A percentile compares a stretch with the other conserved stretches of the same genome.
Conservation (phyloP, 164 flowering plant species). For the Pachysandra terminalis region DNA sequence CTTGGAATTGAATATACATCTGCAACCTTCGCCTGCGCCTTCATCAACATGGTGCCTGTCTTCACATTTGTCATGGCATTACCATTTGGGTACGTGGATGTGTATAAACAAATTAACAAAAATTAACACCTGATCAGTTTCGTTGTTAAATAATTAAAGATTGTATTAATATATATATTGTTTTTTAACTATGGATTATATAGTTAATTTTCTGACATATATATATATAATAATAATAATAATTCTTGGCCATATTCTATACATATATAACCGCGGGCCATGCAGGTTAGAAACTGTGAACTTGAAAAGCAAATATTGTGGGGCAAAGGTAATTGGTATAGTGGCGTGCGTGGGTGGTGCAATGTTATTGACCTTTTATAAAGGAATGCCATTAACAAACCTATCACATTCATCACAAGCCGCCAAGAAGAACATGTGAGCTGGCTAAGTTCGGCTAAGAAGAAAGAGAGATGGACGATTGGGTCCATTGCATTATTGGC, state of each 20-base stretch:
- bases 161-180: too few species aligned
- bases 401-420: slow-evolving; percentile 16
- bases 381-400: slow-evolving; percentile 49
- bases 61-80: slow-evolving; percentile 72
- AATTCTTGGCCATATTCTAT: too few species aligned
- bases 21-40: slow-evolving; percentile 75
- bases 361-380: slow-evolving; percentile 59
- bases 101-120: too few species aligned
- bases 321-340: slow-evolving; percentile 66
- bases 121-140: too few species aligned
- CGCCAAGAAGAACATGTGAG: slow-evolving; percentile 4
- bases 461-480: slow-evolving; percentile 39
- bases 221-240: too few species aligned
- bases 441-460: slow-evolving; percentile 11
- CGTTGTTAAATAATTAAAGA: too few species aligned
- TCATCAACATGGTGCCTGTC: slow-evolving; percentile 76
- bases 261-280: too few species aligned
- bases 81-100: slow-evolving; percentile 77
- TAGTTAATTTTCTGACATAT: background rate
- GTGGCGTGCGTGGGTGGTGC: slow-evolving; percentile 61
- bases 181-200: too few species aligned
- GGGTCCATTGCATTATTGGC: slow-evolving; percentile 47
- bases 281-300: slow-evolving; percentile 65
- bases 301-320: slow-evolving; percentile 51
- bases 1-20: slow-evolving; percentile 75